These are phyloP conservation scores for Sphagnum fallax DNA, from an alignment of 228 moss, liverwort and hornwort species.

Conservation along the genomic window DNA sequence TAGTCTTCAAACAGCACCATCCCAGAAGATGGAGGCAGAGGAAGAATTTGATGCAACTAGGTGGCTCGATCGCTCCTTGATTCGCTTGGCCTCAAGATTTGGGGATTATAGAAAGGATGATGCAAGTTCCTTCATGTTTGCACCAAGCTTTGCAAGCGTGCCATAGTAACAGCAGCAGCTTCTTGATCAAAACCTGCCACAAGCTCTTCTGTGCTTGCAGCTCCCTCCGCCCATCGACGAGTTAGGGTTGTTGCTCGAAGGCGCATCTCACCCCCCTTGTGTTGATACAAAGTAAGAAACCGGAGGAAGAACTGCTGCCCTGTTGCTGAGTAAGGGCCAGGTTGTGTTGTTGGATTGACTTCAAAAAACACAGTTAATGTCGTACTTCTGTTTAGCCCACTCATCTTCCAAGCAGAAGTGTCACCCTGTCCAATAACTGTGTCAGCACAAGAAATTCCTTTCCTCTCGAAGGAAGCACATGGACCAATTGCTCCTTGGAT, in stretches of 20 bases:
- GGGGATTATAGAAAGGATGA: slow-evolving; percentile 96
- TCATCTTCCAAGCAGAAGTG: slow-evolving; percentile 54
- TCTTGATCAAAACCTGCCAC: slow-evolving; percentile 92
- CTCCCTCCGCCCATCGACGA: slow-evolving; percentile 75
- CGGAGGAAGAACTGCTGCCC: slow-evolving; percentile 90
- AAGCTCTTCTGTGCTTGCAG: slow-evolving; percentile 71
- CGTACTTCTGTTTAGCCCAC: slow-evolving; percentile 53
- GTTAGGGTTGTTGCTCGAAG: slow-evolving; percentile 78
- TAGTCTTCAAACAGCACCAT: no score
- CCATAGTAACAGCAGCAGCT: slow-evolving; percentile 88
- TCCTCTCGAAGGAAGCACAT: slow-evolving; percentile 90
- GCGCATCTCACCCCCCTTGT: slow-evolving; percentile 77
- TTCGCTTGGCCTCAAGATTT: slow-evolving; percentile 86
- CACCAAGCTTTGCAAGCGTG: slow-evolving; percentile 82
- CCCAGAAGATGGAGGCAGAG: slow-evolving; percentile 94
- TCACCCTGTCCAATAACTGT: slow-evolving; percentile 62
- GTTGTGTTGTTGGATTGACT: slow-evolving; percentile 64
- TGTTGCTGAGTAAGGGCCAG: slow-evolving; percentile 51
- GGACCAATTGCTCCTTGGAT: slow-evolving; percentile 93
- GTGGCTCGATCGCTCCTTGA: slow-evolving; percentile 95
- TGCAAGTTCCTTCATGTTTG: slow-evolving; percentile 79
- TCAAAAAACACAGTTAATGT: slow-evolving; percentile 92
- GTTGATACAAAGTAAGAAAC: slow-evolving; percentile 89
- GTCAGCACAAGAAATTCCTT: slow-evolving; percentile 73
- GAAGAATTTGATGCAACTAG: slow-evolving; percentile 93